Evolutionary conservation across 208 protist genomes (phyloP), one percentile per base, ranked within the genome.

Genomic region (Lotmaria passim): DNA sequence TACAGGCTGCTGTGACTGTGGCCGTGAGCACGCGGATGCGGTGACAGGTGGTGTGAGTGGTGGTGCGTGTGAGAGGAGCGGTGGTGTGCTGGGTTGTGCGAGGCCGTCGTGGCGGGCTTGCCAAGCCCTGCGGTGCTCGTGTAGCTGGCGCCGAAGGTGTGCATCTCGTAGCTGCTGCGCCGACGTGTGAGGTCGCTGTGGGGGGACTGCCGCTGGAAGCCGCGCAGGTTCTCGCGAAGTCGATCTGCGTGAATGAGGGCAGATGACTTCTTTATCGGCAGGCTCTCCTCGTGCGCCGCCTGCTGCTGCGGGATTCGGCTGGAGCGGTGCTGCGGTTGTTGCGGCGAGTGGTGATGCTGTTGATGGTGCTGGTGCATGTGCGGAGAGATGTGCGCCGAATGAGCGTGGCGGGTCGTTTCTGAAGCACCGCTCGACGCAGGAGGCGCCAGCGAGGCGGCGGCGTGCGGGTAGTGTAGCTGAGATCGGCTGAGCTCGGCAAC

Each of bases 201-300:
- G 17, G 63, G 43, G 30, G 63, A 28, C 43, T 64, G 66, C 12
- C 66, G 77, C 24, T 60, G 69, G 26, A 56, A 44, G 14, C 66
- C 70, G 58, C 67, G 70, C 3, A 82, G 26, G 31, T 82, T 43
- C 21, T 67, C 61, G 2, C 77, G 77, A 21, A 82, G 67, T 0
- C 47, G 58, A 31, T 82, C 50, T 4, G 61, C 71, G 8, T 66
- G 73, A 26, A 34, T 41, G 15, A 52, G 50, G 23, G 58, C 68
- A 11, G 64, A 70, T 15, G 44, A 43, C 39, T 61, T 51, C 44
- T 55, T 63, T 51, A 8, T 19, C 39, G 65, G 17, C 2, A 28
- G 68, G 33, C 36, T 55, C 41, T 66, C 68, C 28, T 62, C 58
- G 31, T 66, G 55, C 14, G 48, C 61, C 3, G 51, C n/a, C 6